Evolutionary conservation across 148 eudicot genomes (phyloP).

Genomic region (Vaccinium macrocarpon): DNA sequence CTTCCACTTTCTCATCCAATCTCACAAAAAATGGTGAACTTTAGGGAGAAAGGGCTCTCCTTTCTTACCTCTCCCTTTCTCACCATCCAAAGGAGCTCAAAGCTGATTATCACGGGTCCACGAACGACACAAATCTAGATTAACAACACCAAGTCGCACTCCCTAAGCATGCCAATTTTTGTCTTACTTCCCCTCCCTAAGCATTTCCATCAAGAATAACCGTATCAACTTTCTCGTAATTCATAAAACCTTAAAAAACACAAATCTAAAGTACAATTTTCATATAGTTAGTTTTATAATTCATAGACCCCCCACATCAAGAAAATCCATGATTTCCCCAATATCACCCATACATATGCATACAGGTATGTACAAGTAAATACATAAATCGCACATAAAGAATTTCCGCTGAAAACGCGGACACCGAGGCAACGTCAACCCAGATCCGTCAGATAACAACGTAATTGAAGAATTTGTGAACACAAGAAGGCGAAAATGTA

Average conservation of each 20-base stretch:
- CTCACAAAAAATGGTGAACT: too few relatives aligned
- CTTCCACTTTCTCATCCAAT: too few relatives aligned
- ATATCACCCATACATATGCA: not conserved
- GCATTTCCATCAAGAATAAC: not conserved
- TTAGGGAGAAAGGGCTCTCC: too few relatives aligned
- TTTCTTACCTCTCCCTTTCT: too few relatives aligned
- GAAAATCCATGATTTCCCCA: not conserved
- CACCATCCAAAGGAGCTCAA: too few relatives aligned
- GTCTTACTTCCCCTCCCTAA: not conserved
- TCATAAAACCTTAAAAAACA: not conserved
- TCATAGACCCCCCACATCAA: not conserved
- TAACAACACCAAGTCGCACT: too few relatives aligned
- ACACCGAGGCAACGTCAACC: not conserved
- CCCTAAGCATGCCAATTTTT: too few relatives aligned
- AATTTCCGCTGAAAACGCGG: not conserved
- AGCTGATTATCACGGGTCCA: too few relatives aligned
- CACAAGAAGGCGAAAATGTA: not conserved
- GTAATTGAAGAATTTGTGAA: not conserved
- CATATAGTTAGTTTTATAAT: not conserved
- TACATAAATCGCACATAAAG: not conserved
- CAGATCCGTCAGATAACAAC: conserved; percentile 18
- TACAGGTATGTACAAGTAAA: not conserved
- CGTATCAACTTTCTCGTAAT: not conserved
- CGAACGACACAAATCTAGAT: too few relatives aligned
- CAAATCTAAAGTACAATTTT: not conserved